phyloP scores from a whole-genome alignment of 164 flowering plant genomes.

The Vitis vinifera region DNA sequence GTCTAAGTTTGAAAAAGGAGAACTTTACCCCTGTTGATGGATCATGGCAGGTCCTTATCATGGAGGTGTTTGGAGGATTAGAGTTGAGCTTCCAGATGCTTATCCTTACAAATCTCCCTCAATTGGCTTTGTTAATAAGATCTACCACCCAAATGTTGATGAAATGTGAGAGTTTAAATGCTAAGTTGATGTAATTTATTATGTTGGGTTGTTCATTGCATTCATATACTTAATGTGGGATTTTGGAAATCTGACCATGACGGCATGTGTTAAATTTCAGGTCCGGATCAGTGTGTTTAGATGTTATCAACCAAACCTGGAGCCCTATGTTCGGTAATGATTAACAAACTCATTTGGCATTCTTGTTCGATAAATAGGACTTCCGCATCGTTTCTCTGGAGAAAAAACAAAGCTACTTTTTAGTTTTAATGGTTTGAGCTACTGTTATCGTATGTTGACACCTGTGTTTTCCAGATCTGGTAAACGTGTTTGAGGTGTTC shows the following conservation, averaged over 20 bases:
- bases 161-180: slow-evolving; percentile 64
- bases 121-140: slow-evolving; percentile 93
- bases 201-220: slow-evolving; percentile 2
- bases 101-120: slow-evolving; percentile 98
- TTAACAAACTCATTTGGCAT: background rate
- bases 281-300: slow-evolving; percentile 97
- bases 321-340: slow-evolving; percentile 95
- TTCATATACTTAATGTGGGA: background rate
- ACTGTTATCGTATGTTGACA: slow-evolving; percentile 11
- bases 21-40: slow-evolving; percentile 6
- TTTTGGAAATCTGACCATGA: slow-evolving; percentile 7
- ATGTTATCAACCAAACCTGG: slow-evolving; percentile 97
- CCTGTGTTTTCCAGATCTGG: slow-evolving; percentile 58
- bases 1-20: background rate
- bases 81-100: slow-evolving; percentile 96
- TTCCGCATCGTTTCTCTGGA: background rate
- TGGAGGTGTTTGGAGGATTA: slow-evolving; percentile 92
- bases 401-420: background rate
- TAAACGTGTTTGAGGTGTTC: slow-evolving; percentile 92
- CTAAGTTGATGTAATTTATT: background rate
- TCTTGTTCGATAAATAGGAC: background rate
- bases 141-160: slow-evolving; percentile 97
- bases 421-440: background rate
- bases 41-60: slow-evolving; percentile 74
- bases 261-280: slow-evolving; percentile 42